Percentiles rank a stretch among this genome's conserved stretches.
phyloP scores from a whole-genome alignment of 2,329 filamentous ascomycete species.

The Chaetothyriales sp. region DNA sequence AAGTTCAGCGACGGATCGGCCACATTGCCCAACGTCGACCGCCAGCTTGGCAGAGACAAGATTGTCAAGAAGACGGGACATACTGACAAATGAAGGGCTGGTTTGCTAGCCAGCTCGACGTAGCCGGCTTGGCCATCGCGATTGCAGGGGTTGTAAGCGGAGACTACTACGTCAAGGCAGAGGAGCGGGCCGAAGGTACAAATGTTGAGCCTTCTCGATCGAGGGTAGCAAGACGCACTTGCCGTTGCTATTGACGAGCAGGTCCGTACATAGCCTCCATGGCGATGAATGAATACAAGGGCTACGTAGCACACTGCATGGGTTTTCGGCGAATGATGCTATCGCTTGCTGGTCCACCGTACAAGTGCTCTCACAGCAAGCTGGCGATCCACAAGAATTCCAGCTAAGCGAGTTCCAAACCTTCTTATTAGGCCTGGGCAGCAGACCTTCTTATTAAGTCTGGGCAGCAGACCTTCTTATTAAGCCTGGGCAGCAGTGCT shows the following conservation, averaged over 20 bases:
- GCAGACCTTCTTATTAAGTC: no score
- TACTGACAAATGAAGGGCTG: background rate
- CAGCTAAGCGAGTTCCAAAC: no score
- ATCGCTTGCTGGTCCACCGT: background rate
- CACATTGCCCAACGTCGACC: conserved; percentile 15
- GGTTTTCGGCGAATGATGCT: background rate
- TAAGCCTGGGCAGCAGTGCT: no score
- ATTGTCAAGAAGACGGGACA: conserved; percentile 8
- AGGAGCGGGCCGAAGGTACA: background rate
- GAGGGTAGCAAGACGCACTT: background rate
- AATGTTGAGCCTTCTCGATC: background rate
- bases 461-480: no score
- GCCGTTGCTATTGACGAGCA: background rate
- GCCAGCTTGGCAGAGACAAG: conserved; percentile 15
- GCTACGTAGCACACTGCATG: no score
- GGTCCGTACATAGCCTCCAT: background rate
- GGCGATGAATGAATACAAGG: background rate
- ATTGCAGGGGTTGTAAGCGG: background rate
- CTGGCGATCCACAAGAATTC: no score
- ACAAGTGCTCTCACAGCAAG: background rate
- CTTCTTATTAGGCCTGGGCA: no score
- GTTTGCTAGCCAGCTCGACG: background rate
- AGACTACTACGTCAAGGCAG: background rate
- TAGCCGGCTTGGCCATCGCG: no score
- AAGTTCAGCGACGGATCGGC: conserved; percentile 19